Evolutionary conservation across 2,329 filamentous ascomycete genomes (phyloP), one percentile per base, ranked within the genome.

Genomic region (Alternaria ethzedia): DNA sequence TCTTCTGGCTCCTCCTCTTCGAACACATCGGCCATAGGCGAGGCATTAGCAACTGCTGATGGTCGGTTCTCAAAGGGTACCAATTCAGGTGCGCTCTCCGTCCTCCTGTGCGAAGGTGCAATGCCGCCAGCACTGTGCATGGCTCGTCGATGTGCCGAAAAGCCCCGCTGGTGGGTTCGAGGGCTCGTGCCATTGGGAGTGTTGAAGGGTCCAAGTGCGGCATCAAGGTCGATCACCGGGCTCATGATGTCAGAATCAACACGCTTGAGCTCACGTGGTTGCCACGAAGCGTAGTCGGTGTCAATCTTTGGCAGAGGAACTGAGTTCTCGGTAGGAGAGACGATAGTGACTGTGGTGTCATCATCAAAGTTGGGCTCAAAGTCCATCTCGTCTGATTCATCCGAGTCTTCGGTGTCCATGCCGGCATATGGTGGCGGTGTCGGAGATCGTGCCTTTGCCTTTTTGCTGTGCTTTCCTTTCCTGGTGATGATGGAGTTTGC

Each of bases 151-250:
- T 84, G 81, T 8, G 74, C 75, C 4, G 70, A 73, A 57, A 79
- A 79, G 12, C 79, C 78, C 32, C 78, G 76, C 57, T 78, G 74
- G 11, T 73, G 72, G 1, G 85, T 85, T 62, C 84, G 84, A 68
- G 91, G 88, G 8, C 89, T 89, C 3, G 88, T 87, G 65, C 90
- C 91, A 62, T 89, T 83, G 25, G 92, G 91, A 0, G 94, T 97
- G 73, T 96, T 96, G 80, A 97, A 97, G 0, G 95, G 94, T 2
- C 94, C 94, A 2, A 98, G 86, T 25, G 95, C 96, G 17, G 94
- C 95, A 81, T 99, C 96, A 45, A 99, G 83, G 78, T 99, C 96
- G 67, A 99, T 96, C 79, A 97, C 91, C 8, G 92, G 90, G 74
- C 89, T 92, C 56, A 90, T 86, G 4, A 87, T 79, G 63, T 96